Conservation (phyloP, 495 filamentous ascomycete species). For the Penicillium nucicola region DNA sequence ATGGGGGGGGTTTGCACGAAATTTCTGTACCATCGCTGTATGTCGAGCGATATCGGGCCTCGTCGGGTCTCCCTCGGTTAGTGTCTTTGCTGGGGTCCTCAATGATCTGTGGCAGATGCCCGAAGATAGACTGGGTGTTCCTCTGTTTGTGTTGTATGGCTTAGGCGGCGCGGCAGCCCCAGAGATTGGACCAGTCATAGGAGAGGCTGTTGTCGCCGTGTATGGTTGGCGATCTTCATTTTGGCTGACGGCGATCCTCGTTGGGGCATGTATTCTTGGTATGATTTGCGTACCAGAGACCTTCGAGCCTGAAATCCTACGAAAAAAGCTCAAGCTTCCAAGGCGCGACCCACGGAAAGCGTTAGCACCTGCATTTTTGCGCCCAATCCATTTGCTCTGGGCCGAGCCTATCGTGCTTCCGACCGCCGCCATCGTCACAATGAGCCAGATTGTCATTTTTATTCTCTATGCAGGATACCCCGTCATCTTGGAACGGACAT, state of each 20-base stretch:
- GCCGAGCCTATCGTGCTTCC: slow-evolving; percentile 7
- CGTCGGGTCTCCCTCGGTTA: neutral
- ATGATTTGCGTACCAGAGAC: slow-evolving; percentile 7
- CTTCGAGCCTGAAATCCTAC: slow-evolving; percentile 1
- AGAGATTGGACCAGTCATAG: slow-evolving; percentile 2
- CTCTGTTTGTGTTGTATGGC: slow-evolving; percentile 3
- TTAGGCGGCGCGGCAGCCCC: neutral
- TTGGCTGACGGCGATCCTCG: slow-evolving; percentile 8
- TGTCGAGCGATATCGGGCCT: slow-evolving; percentile 1
- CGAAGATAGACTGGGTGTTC: neutral
- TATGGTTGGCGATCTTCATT: slow-evolving; percentile 7
- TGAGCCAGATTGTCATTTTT: slow-evolving; percentile 7
- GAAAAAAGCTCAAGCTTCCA: slow-evolving; percentile 2
- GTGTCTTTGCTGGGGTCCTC: slow-evolving; percentile 2
- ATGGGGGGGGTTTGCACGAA: neutral
- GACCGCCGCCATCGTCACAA: slow-evolving; percentile 4
- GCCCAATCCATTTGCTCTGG: slow-evolving; percentile 3
- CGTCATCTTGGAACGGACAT: neutral
- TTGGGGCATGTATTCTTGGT: slow-evolving; percentile 1
- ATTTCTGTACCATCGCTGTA: slow-evolving; percentile 2
- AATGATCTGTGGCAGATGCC: slow-evolving; percentile 11
- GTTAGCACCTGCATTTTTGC: neutral
- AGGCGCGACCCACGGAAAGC: neutral
- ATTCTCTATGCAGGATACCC: slow-evolving; percentile 6
- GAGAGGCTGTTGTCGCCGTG: slow-evolving; percentile 1